A percentile compares a stretch with the other conserved stretches of the same genome.
Conservation (phyloP, 1,284 basidiomycete genomes). For the Vanrija sp. region DNA sequence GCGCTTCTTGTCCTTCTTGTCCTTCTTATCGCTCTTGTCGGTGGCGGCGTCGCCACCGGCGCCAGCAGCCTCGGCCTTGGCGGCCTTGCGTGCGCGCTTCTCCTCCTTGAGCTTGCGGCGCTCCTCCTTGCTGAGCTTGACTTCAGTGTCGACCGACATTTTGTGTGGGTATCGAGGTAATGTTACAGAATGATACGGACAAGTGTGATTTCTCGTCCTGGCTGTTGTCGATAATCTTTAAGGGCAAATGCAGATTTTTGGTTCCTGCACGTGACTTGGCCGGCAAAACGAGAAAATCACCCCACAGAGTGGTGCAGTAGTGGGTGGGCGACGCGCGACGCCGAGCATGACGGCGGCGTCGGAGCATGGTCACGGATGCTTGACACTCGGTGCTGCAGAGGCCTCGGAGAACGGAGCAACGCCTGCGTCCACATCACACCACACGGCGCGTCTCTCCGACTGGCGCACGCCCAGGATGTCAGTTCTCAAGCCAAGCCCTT, state of each 20-base stretch:
- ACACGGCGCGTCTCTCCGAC: too few relatives aligned
- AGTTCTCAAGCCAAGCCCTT: too few relatives aligned
- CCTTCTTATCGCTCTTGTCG: conserved; percentile 32
- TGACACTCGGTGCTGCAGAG: too few relatives aligned
- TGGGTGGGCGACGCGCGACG: too few relatives aligned
- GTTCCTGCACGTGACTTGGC: conserved; percentile 6
- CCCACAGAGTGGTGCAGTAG: too few relatives aligned
- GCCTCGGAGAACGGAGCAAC: too few relatives aligned
- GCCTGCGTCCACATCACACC: too few relatives aligned
- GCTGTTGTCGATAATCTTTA: background rate
- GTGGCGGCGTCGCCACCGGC: conserved; percentile 23
- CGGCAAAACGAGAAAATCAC: too few relatives aligned
- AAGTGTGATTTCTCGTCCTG: background rate
- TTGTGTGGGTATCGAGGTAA: background rate
- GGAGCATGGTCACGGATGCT: too few relatives aligned
- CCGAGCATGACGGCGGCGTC: too few relatives aligned
- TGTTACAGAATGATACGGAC: too few relatives aligned
- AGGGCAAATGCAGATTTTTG: background rate
- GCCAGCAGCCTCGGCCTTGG: conserved; percentile 20
- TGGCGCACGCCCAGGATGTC: too few relatives aligned
- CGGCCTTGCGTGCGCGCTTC: conserved; percentile 36
- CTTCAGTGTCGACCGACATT: conserved; percentile 38
- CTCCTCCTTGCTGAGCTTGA: conserved; percentile 39
- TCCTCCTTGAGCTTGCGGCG: conserved; percentile 28
- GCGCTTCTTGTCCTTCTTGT: conserved; percentile 42